Conservation (phyloP, 2,329 filamentous ascomycete genomes). For the Fusarium sp. region DNA sequence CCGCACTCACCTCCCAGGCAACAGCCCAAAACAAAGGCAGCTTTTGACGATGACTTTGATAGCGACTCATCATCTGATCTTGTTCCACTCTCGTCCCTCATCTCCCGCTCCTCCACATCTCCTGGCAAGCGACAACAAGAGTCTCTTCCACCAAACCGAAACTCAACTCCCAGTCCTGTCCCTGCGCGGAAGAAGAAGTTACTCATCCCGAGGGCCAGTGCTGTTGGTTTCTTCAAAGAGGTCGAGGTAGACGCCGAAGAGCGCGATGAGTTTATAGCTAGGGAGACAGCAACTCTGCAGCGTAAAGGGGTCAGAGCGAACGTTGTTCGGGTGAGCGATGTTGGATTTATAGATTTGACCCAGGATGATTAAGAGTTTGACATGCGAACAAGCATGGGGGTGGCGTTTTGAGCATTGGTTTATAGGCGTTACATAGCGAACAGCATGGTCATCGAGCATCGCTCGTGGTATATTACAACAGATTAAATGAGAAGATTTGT, state of each 20-base stretch:
- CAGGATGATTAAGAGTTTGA: constrained; percentile 38
- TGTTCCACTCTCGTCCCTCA: constrained; percentile 27
- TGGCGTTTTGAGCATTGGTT: constrained; percentile 13
- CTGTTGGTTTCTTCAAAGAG: constrained; percentile 54
- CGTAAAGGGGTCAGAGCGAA: constrained; percentile 26
- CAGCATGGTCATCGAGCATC: constrained; percentile 7
- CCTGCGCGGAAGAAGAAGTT: constrained; percentile 52
- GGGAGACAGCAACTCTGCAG: constrained; percentile 32
- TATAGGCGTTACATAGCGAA: constrained; percentile 23
- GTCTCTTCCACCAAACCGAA: background rate
- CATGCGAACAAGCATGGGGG: background rate
- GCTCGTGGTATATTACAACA: background rate
- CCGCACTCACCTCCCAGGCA: background rate
- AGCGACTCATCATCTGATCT: constrained; percentile 37
- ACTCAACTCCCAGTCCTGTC: constrained; percentile 26
- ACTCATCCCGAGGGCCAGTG: constrained; percentile 52
- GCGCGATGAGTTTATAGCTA: constrained; percentile 39
- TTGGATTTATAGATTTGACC: constrained; percentile 51
- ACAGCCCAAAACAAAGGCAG: background rate
- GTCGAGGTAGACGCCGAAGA: constrained; percentile 44
- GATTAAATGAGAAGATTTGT: background rate
- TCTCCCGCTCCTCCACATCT: constrained; percentile 13
- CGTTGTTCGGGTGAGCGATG: constrained; percentile 48
- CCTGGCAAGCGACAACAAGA: constrained; percentile 21
- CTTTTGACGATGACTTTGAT: constrained; percentile 11